Evolutionary conservation across 176 grass and related monocot genomes (phyloP).

Genomic region (Metroxylon sagu): DNA sequence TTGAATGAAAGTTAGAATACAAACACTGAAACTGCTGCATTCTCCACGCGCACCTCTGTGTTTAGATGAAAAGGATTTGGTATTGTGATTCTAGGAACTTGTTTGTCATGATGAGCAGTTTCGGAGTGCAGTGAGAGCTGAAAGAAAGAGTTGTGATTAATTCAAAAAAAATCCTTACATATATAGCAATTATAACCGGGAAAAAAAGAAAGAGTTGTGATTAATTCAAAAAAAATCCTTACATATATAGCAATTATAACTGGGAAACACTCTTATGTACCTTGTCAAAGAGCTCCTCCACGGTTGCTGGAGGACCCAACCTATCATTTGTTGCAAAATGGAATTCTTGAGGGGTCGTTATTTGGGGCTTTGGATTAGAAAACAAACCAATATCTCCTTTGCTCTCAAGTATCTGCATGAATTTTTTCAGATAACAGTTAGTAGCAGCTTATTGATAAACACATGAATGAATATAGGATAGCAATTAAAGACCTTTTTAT

Average conservation of each 20-base stretch:
- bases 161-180: too few species aligned
- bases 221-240: too few species aligned
- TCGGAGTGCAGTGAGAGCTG: slow-evolving; percentile 81
- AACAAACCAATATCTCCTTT: slow-evolving; percentile 49
- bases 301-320: slow-evolving; percentile 55
- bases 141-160: slow-evolving; percentile 13
- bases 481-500: slow-evolving; percentile 54
- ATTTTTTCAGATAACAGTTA: too few species aligned
- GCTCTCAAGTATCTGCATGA: slow-evolving; percentile 78
- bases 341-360: slow-evolving; percentile 66
- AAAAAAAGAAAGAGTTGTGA: too few species aligned
- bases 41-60: slow-evolving; percentile 47
- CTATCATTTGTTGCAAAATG: slow-evolving; percentile 72
- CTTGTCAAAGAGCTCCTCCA: slow-evolving; percentile 72
- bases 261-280: slow-evolving; percentile 17
- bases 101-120: slow-evolving; percentile 38
- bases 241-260: too few species aligned
- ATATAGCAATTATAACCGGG: too few species aligned
- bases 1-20: neutral
- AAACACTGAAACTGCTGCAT: too few species aligned
- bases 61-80: slow-evolving; percentile 86
- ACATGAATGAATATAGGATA: too few species aligned
- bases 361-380: slow-evolving; percentile 37
- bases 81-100: slow-evolving; percentile 43
- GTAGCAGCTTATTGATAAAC: too few species aligned